Percentiles rank a stretch among this genome's conserved stretches.
phyloP scores from a whole-genome alignment of 1,139 yeast genomes.

The Kurtzmaniella quercitrusa region DNA sequence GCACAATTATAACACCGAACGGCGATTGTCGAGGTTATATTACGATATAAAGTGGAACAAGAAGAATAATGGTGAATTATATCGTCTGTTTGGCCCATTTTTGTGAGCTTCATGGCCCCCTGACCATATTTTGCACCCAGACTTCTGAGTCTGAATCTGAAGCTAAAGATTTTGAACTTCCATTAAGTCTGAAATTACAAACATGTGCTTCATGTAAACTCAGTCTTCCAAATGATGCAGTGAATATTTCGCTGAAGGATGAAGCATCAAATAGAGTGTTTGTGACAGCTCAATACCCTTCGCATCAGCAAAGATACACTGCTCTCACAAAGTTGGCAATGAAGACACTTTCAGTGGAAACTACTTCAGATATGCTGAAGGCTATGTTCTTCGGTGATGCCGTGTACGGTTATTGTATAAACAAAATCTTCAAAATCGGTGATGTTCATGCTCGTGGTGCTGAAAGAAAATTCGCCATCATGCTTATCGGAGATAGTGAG shows the following conservation, averaged over 20 bases:
- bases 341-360: slow-evolving; percentile 70
- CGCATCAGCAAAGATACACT: slow-evolving; percentile 47
- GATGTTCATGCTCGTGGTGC: slow-evolving; percentile 78
- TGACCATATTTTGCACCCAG: slow-evolving; percentile 72
- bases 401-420: slow-evolving; percentile 62
- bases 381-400: slow-evolving; percentile 75
- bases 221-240: slow-evolving; percentile 39
- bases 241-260: slow-evolving; percentile 19
- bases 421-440: slow-evolving; percentile 60
- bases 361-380: slow-evolving; percentile 58
- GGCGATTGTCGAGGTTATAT: no score
- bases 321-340: slow-evolving; percentile 57
- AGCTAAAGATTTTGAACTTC: slow-evolving; percentile 14
- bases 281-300: slow-evolving; percentile 62
- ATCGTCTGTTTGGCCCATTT: slow-evolving; percentile 70
- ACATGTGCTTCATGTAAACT: slow-evolving; percentile 59
- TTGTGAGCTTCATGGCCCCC: slow-evolving; percentile 86
- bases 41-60: not conserved
- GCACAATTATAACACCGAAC: not conserved
- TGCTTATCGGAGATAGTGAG: slow-evolving; percentile 61
- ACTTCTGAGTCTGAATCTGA: slow-evolving; percentile 10
- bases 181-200: slow-evolving; percentile 33
- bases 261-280: slow-evolving; percentile 20
- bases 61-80: slow-evolving; percentile 21
- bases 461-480: slow-evolving; percentile 66